phyloP scores from a whole-genome alignment of 768 basidiomycete species.

The Phaffia australis region DNA sequence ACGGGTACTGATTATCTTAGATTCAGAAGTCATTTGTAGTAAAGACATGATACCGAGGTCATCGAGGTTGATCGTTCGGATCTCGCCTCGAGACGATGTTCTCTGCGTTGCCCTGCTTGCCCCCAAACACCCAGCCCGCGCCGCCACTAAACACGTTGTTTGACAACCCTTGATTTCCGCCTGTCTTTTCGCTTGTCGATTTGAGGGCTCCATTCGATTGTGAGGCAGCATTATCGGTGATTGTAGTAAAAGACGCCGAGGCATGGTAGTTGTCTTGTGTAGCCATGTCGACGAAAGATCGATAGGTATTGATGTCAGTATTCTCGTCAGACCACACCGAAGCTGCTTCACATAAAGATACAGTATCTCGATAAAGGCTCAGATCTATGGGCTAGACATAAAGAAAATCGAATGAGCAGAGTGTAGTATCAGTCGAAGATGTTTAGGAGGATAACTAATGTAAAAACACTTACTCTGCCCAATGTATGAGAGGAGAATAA shows the following conservation, averaged over 20 bases:
- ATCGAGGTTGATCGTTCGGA: too few species aligned
- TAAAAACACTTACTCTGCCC: constrained; percentile 10
- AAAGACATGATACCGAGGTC: too few species aligned
- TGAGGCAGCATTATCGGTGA: not conserved
- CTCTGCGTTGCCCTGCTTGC: too few species aligned
- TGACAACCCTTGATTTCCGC: too few species aligned
- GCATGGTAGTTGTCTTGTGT: constrained; percentile 4
- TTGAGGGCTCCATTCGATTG: not conserved
- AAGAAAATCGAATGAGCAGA: not conserved
- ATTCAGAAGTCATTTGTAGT: too few species aligned
- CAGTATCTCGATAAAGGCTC: constrained; percentile 16
- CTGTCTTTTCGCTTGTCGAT: not conserved
- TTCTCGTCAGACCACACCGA: not conserved
- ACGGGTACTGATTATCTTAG: too few species aligned
- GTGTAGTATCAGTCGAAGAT: not conserved
- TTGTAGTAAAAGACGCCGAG: not conserved
- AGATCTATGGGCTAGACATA: constrained; percentile 13
- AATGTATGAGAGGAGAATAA: constrained; percentile 19
- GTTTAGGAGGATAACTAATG: not conserved
- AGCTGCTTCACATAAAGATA: constrained; percentile 4
- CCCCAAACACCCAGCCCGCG: too few species aligned
- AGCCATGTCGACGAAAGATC: too few species aligned
- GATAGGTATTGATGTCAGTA: constrained; percentile 15
- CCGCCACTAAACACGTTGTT: too few species aligned
- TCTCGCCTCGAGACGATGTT: too few species aligned